Percentiles rank a stretch among this genome's conserved stretches.
phyloP scores from a whole-genome alignment of 2,329 filamentous ascomycete genomes.

The Aspergillus neoniger region DNA sequence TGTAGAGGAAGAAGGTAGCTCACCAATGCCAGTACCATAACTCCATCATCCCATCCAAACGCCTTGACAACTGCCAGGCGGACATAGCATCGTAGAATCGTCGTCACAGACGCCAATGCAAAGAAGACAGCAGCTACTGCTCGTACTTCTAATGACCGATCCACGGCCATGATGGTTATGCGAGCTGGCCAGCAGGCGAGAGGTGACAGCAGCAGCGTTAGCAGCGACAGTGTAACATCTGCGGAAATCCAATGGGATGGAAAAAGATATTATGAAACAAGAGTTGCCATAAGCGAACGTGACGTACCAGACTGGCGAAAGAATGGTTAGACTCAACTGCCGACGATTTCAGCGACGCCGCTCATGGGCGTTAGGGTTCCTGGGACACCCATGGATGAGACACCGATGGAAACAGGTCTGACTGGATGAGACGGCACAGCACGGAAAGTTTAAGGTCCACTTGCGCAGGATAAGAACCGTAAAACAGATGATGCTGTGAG shows the following conservation, averaged over 20 bases:
- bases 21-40: conserved; percentile 36
- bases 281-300: background rate
- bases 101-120: conserved; percentile 42
- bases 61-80: conserved; percentile 43
- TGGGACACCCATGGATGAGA: background rate
- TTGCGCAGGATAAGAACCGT: background rate
- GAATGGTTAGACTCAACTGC: background rate
- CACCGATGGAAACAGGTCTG: background rate
- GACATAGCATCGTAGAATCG: conserved; percentile 44
- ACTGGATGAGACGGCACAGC: background rate
- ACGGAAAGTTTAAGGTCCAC: background rate
- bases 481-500: background rate
- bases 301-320: background rate
- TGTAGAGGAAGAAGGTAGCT: background rate
- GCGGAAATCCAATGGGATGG: background rate
- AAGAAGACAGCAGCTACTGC: conserved; percentile 41
- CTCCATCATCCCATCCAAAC: conserved; percentile 39
- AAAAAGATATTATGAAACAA: background rate
- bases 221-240: no score
- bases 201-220: background rate
- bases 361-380: background rate
- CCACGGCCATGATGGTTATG: conserved; percentile 12
- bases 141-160: conserved; percentile 16
- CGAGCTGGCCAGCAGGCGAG: background rate
- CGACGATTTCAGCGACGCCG: background rate